Evolutionary conservation across 345 rosid genomes (phyloP), one percentile per base, ranked within the genome.

Genomic region (Citrus medica): DNA sequence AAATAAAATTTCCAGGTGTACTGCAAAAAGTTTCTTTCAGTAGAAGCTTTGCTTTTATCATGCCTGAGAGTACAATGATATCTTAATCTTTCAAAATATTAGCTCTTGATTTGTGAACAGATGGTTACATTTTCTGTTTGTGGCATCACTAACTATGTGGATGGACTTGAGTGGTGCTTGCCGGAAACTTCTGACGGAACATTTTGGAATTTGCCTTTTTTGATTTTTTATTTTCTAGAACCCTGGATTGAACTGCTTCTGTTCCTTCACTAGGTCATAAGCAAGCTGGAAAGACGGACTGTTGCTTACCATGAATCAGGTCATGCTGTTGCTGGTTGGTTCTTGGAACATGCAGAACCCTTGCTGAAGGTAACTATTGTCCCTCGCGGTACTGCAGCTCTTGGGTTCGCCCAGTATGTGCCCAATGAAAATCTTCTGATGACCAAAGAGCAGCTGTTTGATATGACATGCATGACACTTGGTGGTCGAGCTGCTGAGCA

Each of bases 261-360:
- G 73, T 60, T 33, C 38, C 59, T 35, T 9, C 42, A 38, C 63
- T 73, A 80, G 86, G 89, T 85, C 77, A 85, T 85, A 76, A 89
- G 92, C 81, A 82, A 83, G 82, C 80, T 84, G 67, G 92, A 89
- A 77, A 59, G 87, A 67, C 69, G 79, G 77, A 87, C 92, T 32
- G 87, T 87, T 69, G 88, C 88, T 58, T 87, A 83, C 83, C 92
- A 88, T 82, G 92, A 86, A 82, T 85, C 92, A n/a, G 92, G 92
- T 79, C 89, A 89, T 77, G 90, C 89, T 74, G 87, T 87, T 75
- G 82, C 87, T 80, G 87, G 87, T 67, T 89, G 92, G 89, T 89
- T 87, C 76, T 69, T 89, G 82, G 90, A 86, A 77, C 89, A 89
- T 75, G 89, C 92, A 56, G 90, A 89, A 75, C 88, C 89, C 46